Percentiles rank a stretch among this genome's conserved stretches.
Conservation (phyloP, 495 filamentous ascomycete species). For the Daldinia childiae region DNA sequence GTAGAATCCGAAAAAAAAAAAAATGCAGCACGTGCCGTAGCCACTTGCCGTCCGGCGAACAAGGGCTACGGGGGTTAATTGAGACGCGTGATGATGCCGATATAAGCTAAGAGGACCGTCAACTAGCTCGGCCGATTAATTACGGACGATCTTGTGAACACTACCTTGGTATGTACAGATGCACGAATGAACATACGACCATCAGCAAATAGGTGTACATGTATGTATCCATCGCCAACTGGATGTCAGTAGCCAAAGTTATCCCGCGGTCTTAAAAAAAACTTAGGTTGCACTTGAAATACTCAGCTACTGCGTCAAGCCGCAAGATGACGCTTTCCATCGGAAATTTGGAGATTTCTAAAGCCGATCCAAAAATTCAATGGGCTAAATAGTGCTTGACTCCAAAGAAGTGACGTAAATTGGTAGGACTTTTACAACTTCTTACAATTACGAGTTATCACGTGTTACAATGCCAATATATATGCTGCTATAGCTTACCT, state of each 20-base stretch:
- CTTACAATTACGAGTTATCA: background rate
- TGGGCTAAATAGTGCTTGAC: slow-evolving; percentile 7
- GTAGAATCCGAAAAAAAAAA: background rate
- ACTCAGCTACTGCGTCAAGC: background rate
- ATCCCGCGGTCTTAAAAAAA: background rate
- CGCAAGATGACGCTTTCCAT: slow-evolving; percentile 20
- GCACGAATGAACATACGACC: background rate
- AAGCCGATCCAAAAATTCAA: slow-evolving; percentile 17
- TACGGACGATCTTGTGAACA: slow-evolving; percentile 31
- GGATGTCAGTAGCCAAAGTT: too few species aligned
- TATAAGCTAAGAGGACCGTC: background rate
- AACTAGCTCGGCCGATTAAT: slow-evolving; percentile 28
- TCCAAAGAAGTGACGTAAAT: slow-evolving; percentile 30
- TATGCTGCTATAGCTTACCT: background rate
- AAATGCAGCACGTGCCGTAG: slow-evolving; percentile 23
- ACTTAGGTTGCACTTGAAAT: background rate
- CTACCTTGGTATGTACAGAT: background rate
- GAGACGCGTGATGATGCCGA: slow-evolving; percentile 5
- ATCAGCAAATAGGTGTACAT: background rate
- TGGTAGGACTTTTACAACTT: background rate
- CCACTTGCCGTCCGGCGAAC: background rate
- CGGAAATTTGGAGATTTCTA: slow-evolving; percentile 17
- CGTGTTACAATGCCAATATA: background rate
- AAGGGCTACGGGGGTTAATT: slow-evolving; percentile 13
- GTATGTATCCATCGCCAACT: too few species aligned